Evolutionary conservation across 1,284 basidiomycete genomes (phyloP).

Genomic region (Ustilago trichophora): DNA sequence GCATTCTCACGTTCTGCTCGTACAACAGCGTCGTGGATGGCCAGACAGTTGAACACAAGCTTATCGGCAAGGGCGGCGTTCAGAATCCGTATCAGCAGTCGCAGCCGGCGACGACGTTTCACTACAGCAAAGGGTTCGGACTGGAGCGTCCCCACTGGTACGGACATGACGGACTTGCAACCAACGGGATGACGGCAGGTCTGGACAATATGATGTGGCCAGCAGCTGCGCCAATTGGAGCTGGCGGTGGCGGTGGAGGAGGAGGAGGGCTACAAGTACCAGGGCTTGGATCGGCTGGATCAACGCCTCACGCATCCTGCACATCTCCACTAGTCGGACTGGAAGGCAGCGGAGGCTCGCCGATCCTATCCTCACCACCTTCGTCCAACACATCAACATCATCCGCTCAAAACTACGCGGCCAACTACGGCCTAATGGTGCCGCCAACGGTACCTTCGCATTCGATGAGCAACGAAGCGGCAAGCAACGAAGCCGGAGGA

Average conservation of each 20-base stretch:
- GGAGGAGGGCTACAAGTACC: slow-evolving; percentile 1
- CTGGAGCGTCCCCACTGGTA: slow-evolving; percentile 14
- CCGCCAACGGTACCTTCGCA: slow-evolving; percentile 32
- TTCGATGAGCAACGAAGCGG: neutral
- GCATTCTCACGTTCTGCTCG: too few relatives aligned
- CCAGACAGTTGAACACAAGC: slow-evolving; percentile 21
- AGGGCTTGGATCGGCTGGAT: neutral
- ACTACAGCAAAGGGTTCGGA: slow-evolving; percentile 24
- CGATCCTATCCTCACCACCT: slow-evolving; percentile 28
- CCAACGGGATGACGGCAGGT: neutral
- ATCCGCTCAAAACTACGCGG: slow-evolving; percentile 16
- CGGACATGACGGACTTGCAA: slow-evolving; percentile 1
- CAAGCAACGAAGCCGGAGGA: neutral
- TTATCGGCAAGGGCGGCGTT: neutral
- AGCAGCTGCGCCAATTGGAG: neutral
- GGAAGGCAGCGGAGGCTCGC: slow-evolving; percentile 12
- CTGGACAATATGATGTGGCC: slow-evolving; percentile 31
- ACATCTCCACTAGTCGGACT: slow-evolving; percentile 1
- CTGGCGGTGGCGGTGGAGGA: neutral
- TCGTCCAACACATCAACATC: slow-evolving; percentile 31
- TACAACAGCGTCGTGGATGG: slow-evolving; percentile 17
- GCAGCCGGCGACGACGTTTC: slow-evolving; percentile 4
- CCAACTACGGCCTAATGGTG: slow-evolving; percentile 21
- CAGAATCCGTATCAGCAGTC: slow-evolving; percentile 5
- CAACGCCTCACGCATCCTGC: neutral